phyloP scores from a whole-genome alignment of 2,329 filamentous ascomycete genomes.

The Botryotinia convoluta region DNA sequence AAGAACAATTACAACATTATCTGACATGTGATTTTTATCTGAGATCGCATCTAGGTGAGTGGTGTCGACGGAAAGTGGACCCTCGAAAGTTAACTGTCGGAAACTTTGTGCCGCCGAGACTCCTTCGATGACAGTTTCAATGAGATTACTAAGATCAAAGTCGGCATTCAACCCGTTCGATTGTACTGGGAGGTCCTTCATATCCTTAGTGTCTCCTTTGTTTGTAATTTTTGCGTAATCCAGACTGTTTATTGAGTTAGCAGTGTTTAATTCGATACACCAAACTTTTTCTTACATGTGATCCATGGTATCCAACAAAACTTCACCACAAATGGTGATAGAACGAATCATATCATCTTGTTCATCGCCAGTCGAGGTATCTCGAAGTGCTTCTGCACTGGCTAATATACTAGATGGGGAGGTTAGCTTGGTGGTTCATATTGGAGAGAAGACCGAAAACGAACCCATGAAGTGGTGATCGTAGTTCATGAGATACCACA shows the following conservation, averaged over 20 bases:
- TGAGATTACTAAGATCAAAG: conserved; percentile 28
- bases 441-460: not conserved
- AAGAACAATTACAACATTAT: conserved; percentile 45
- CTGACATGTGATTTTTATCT: not conserved
- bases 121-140: conserved; percentile 32
- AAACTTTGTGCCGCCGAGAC: conserved; percentile 30
- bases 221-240: conserved; percentile 37
- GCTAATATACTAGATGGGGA: conserved; percentile 44
- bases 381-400: conserved; percentile 49
- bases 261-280: conserved; percentile 16
- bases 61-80: not conserved
- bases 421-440: not conserved
- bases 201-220: conserved; percentile 3
- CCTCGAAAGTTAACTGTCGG: conserved; percentile 14
- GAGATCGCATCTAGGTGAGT: not conserved
- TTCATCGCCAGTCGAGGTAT: conserved; percentile 45
- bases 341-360: conserved; percentile 48
- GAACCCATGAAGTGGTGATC: conserved; percentile 56
- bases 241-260: conserved; percentile 34
- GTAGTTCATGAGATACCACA: conserved; percentile 59
- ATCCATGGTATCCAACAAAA: conserved; percentile 51
- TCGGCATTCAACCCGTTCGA: conserved; percentile 4
- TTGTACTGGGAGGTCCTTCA: conserved; percentile 5
- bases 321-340: conserved; percentile 49
- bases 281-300: conserved; percentile 44